Evolutionary conservation across 129 eudicot genomes (phyloP).

Genomic region (Daucus carota): DNA sequence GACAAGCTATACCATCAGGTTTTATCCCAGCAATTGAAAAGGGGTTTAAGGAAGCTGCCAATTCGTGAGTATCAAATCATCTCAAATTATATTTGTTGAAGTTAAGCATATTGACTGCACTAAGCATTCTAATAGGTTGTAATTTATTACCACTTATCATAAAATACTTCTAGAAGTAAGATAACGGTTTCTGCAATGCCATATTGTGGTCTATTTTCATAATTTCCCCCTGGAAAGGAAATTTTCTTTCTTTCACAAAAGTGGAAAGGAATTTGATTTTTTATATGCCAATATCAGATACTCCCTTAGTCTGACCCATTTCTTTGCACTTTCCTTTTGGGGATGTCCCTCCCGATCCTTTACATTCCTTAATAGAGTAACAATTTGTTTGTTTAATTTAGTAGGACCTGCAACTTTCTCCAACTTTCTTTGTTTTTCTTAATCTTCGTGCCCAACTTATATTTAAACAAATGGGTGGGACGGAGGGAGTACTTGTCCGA

Average conservation of each 20-base stretch:
- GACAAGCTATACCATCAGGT: slow-evolving; percentile 85
- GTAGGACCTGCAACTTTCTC: too few relatives aligned
- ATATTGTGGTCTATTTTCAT: neutral
- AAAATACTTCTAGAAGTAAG: neutral
- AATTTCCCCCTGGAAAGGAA: neutral
- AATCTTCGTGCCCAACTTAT: too few relatives aligned
- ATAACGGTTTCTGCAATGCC: neutral
- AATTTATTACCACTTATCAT: neutral
- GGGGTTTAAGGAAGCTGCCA: slow-evolving; percentile 97
- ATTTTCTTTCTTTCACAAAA: neutral
- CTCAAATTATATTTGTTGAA: neutral
- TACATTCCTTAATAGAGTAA: too few relatives aligned
- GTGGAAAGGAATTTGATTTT: neutral
- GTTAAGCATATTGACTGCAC: neutral
- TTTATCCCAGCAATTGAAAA: slow-evolving; percentile 92
- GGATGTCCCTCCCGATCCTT: too few relatives aligned
- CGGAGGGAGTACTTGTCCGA: too few relatives aligned
- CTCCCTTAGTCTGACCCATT: too few relatives aligned
- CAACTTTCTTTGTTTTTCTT: too few relatives aligned
- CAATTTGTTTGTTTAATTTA: too few relatives aligned
- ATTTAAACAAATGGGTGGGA: too few relatives aligned
- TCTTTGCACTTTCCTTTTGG: too few relatives aligned
- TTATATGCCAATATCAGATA: neutral
- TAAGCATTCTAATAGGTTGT: neutral
- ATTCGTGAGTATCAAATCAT: slow-evolving; percentile 58